phyloP scores from a whole-genome alignment of 169 alveolate species.

The Toxoplasma gondii region DNA sequence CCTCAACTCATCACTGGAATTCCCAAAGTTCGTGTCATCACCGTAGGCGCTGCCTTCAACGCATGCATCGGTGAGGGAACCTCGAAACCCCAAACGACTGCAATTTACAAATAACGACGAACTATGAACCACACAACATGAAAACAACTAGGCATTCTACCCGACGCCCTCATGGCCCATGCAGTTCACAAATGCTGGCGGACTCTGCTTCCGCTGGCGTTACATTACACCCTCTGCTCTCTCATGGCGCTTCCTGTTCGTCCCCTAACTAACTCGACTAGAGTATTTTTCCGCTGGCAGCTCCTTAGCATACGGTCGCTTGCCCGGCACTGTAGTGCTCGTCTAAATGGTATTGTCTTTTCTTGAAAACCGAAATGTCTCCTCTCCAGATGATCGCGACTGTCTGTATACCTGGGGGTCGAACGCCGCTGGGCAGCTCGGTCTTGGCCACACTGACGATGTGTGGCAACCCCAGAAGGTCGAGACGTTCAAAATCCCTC shows the following conservation, averaged over 20 bases:
- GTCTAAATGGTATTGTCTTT: too few species aligned
- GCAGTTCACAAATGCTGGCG: too few species aligned
- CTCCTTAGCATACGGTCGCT: too few species aligned
- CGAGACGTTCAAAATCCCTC: neutral
- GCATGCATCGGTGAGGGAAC: slow-evolving; percentile 23
- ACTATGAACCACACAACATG: neutral
- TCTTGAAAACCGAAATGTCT: neutral
- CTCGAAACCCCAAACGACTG: neutral
- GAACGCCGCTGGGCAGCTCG: slow-evolving; percentile 52
- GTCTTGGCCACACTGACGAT: slow-evolving; percentile 47
- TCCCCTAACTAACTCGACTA: too few species aligned
- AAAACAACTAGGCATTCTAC: neutral
- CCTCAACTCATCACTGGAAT: slow-evolving; percentile 10
- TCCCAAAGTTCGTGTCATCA: slow-evolving; percentile 19
- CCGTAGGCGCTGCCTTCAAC: slow-evolving; percentile 32
- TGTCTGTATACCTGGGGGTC: slow-evolving; percentile 48
- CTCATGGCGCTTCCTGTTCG: too few species aligned
- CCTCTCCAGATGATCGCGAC: slow-evolving; percentile 22
- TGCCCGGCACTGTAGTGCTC: too few species aligned
- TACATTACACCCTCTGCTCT: too few species aligned
- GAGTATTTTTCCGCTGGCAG: too few species aligned
- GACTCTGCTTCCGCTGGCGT: too few species aligned
- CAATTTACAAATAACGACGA: neutral
- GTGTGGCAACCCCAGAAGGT: slow-evolving; percentile 46
- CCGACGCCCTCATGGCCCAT: too few species aligned